These are phyloP conservation scores for Phytophthora hybrid DNA, from an alignment of 352 stramenopile species.

Conservation along the genomic window DNA sequence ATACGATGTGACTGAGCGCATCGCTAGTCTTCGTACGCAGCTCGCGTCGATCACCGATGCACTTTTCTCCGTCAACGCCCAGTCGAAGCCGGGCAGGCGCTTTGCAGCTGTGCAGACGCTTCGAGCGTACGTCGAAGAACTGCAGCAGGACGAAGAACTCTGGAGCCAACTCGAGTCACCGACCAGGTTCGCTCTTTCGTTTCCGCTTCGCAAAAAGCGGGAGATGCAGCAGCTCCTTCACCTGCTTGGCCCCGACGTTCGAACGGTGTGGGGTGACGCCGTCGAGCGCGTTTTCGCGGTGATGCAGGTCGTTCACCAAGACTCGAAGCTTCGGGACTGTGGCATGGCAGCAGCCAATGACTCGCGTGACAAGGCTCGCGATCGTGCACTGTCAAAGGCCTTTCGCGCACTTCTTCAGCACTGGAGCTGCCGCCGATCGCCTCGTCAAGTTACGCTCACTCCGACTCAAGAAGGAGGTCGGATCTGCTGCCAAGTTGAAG, in stretches of 20 bases:
- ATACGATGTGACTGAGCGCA: slow-evolving; percentile 18
- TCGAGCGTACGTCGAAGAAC: slow-evolving; percentile 29
- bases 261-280: slow-evolving; percentile 38
- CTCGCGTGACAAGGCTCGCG: slow-evolving; percentile 22
- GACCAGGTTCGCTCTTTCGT: slow-evolving; percentile 37
- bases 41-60: slow-evolving; percentile 37
- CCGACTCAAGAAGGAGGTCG: slow-evolving; percentile 14
- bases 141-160: slow-evolving; percentile 32
- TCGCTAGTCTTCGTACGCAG: slow-evolving; percentile 34
- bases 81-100: slow-evolving; percentile 36
- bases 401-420: slow-evolving; percentile 37
- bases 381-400: slow-evolving; percentile 28
- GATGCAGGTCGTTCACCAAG: slow-evolving; percentile 27
- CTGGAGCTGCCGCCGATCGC: slow-evolving; percentile 29
- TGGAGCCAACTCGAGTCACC: slow-evolving; percentile 39
- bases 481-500: slow-evolving; percentile 33
- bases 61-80: slow-evolving; percentile 41
- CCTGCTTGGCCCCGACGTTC: slow-evolving; percentile 31
- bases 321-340: slow-evolving; percentile 1
- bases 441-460: slow-evolving; percentile 28
- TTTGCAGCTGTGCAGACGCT: slow-evolving; percentile 34
- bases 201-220: slow-evolving; percentile 43
- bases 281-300: slow-evolving; percentile 39
- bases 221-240: slow-evolving; percentile 46
- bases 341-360: slow-evolving; percentile 2